Percentiles rank a stretch among this genome's conserved stretches.
Evolutionary conservation across 78 protist genomes (phyloP).

Genomic region (Emiliania huxleyi): DNA sequence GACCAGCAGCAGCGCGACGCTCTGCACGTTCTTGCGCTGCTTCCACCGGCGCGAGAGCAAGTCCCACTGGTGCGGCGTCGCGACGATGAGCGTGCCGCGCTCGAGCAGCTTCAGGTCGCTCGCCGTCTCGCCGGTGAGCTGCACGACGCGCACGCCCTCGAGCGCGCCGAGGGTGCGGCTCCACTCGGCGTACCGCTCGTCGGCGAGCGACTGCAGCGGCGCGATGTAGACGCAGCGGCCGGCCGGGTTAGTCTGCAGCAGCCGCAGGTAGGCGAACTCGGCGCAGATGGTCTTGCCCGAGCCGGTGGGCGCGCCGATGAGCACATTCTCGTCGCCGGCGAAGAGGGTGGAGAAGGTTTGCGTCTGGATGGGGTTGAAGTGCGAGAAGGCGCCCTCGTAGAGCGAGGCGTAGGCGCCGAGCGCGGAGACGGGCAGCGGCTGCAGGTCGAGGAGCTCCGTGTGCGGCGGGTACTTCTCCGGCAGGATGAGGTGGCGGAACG

Average conservation of each 20-base stretch:
- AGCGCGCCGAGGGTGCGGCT: background rate
- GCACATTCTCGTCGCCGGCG: constrained; percentile 68
- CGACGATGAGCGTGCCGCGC: constrained; percentile 32
- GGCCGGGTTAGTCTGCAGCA: background rate
- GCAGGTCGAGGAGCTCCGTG: constrained; percentile 86
- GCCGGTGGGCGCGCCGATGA: constrained; percentile 95
- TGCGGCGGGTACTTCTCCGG: constrained; percentile 87
- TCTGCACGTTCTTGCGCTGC: constrained; percentile 70
- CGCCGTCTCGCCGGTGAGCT: constrained; percentile 70
- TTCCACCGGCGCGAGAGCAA: constrained; percentile 88
- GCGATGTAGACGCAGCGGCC: constrained; percentile 54
- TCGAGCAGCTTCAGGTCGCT: constrained; percentile 61
- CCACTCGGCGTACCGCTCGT: constrained; percentile 52
- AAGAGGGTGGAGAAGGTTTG: constrained; percentile 82
- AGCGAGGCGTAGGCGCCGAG: constrained; percentile 41
- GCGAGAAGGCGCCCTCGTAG: constrained; percentile 32
- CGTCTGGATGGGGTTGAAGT: constrained; percentile 93
- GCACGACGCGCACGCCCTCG: constrained; percentile 43
- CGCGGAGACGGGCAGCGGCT: constrained; percentile 80
- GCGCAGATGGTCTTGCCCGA: constrained; percentile 95
- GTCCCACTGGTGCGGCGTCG: constrained; percentile 93
- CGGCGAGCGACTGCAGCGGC: constrained; percentile 42
- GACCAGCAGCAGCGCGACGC: constrained; percentile 71
- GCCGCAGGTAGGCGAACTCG: constrained; percentile 88
- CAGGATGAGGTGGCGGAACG: constrained; percentile 89